Conservation (phyloP, 768 basidiomycete species). For the Pulveroboletus sp. region DNA sequence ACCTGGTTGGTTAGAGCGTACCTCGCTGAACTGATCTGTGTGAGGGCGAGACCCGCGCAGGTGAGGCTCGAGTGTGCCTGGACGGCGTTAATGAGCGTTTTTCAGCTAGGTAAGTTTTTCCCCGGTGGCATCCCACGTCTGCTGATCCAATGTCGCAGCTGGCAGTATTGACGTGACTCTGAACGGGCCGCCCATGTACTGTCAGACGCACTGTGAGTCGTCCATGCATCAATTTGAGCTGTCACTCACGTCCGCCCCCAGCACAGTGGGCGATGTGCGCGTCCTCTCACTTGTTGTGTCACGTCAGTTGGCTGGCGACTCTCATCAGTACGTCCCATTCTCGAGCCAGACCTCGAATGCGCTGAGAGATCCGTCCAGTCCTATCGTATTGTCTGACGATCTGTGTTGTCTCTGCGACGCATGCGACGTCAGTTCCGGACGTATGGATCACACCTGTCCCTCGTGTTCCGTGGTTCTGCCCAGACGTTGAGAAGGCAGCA, state of each 20-base stretch:
- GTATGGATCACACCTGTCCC: conserved; percentile 55
- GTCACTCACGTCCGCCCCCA: conserved; percentile 17
- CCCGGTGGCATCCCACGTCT: background rate
- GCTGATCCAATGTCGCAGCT: conserved; percentile 31
- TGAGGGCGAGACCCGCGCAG: conserved; percentile 37
- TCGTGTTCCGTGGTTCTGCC: conserved; percentile 55
- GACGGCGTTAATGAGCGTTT: conserved; percentile 44
- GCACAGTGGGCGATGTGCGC: conserved; percentile 43
- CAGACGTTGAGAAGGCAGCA: background rate
- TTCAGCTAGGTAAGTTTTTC: conserved; percentile 48
- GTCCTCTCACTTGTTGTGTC: conserved; percentile 45
- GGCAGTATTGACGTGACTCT: conserved; percentile 47
- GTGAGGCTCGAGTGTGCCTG: conserved; percentile 55
- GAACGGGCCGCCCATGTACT: conserved; percentile 38
- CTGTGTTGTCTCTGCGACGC: conserved; percentile 43
- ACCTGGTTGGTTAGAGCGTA: conserved; percentile 21
- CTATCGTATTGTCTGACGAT: conserved; percentile 55
- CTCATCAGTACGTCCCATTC: conserved; percentile 39
- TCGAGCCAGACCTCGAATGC: background rate
- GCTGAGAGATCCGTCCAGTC: conserved; percentile 31
- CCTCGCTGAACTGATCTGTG: conserved; percentile 36
- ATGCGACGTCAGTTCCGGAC: conserved; percentile 38
- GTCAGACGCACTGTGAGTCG: conserved; percentile 34
- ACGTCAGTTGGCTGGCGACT: conserved; percentile 45
- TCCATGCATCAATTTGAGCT: background rate